Percentiles rank a stretch among this genome's conserved stretches.
These are phyloP conservation scores for cucumber (Cucumis sativus) DNA, from an alignment of 306 rosid genomes.

Conservation along the genomic window Cucumber_9930_V3 NC_026661.2:8740501-8741000, in stretches of 20 bases:
- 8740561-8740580: slow-evolving; percentile 88
- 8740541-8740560: slow-evolving; percentile 66
- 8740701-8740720: slow-evolving; percentile 14
- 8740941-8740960: not conserved
- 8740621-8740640: slow-evolving; percentile 59
- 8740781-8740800: not conserved
- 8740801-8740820: slow-evolving; percentile 33
- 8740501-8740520: slow-evolving; percentile 45
- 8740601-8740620: slow-evolving; percentile 50
- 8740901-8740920: not conserved
- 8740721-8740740: slow-evolving; percentile 2
- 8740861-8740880: slow-evolving; percentile 10
- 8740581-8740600: slow-evolving; percentile 64
- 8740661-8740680: slow-evolving; percentile 58
- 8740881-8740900: not conserved
- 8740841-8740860: slow-evolving; percentile 56
- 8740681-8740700: slow-evolving; percentile 26
- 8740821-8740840: slow-evolving; percentile 48
- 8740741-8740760: slow-evolving; percentile 4
- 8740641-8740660: slow-evolving; percentile 84
- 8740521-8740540: slow-evolving; percentile 62
- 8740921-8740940: not conserved
- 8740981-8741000: not conserved
- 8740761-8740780: not conserved
- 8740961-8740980: not conserved